These are phyloP conservation scores for Rhynchosporium graminicola DNA, from an alignment of 2,329 filamentous ascomycete genomes.

Conservation along the genomic window DNA sequence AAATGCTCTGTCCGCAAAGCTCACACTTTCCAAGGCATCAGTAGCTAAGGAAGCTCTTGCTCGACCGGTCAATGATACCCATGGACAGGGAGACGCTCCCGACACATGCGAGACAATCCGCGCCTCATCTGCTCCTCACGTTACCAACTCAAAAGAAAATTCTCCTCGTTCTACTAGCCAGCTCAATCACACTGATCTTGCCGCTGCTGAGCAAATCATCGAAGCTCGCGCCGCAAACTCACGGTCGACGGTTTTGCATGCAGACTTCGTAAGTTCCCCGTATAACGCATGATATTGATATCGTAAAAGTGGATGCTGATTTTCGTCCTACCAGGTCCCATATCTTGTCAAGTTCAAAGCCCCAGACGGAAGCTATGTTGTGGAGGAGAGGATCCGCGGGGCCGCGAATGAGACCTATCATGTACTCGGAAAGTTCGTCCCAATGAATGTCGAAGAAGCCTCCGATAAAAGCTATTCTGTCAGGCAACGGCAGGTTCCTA, in stretches of 20 bases:
- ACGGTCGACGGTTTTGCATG: too few relatives aligned
- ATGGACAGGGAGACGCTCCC: not conserved
- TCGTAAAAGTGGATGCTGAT: not conserved
- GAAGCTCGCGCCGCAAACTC: too few relatives aligned
- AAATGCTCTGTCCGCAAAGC: not conserved
- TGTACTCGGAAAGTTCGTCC: not conserved
- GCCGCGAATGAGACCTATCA: not conserved
- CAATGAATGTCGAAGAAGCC: not conserved
- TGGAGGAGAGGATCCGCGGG: not conserved
- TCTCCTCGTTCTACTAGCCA: too few relatives aligned
- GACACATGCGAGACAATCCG: too few relatives aligned
- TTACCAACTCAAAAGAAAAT: too few relatives aligned
- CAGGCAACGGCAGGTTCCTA: not conserved
- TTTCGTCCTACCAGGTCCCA: not conserved
- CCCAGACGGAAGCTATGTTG: not conserved
- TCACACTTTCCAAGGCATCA: not conserved
- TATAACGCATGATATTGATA: too few relatives aligned
- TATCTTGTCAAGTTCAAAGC: not conserved
- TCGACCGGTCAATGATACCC: not conserved
- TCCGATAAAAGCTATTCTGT: too few relatives aligned
- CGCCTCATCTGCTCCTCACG: too few relatives aligned
- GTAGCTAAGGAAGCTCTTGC: not conserved
- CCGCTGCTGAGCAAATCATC: too few relatives aligned
- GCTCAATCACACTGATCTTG: too few relatives aligned
- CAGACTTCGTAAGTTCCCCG: too few relatives aligned